Base-by-base conservation (phyloP, 1,139 yeast species). In the Hyphopichia fennica region DNA sequence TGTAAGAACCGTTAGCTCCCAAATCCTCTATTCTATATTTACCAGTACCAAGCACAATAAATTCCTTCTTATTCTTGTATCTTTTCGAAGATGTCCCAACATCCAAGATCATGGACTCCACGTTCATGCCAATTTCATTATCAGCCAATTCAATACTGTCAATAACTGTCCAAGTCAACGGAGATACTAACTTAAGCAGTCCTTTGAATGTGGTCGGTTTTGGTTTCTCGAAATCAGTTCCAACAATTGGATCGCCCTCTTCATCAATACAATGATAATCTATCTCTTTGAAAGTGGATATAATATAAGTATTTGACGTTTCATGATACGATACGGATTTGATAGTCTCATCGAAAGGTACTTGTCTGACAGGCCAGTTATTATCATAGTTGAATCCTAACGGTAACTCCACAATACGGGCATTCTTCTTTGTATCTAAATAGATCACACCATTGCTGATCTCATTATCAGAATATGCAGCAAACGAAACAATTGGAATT, bases 21-120 rank as follows among this genome's bases (percentile, higher is more conserved):
- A 87, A 69, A 65, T 90, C 97, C 58, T 93, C 99, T 50, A 87
- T 82, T 44, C 95, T 75, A 45, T 83, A 79, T 45, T 77, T 73
- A 1, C 95, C 87, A 1, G 93, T 81, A 1, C 98, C 99, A 19
- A 86, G 70, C 1, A 89, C 84, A 18, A 93, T 63, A 47, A 83
- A 80, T 56, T 88, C 96, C 50, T 81, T 79, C 48, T 75, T 78
- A 44, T 75, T 72, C 48, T 79, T 80, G 41, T 81, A 79, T 46
- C 75, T 71, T 42, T 81, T 75, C 22, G 72, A 54, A 4, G 70
- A 57, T 13, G 72, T 62, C 3, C 75, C 76, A 7, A 72, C 77
- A 49, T 81, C 83, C 41, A 84, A 67, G n/a, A 70, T 63, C 67
- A 83, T 78, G 2, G 84, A 69, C 52, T 80, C 75, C n/a, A 84